These are phyloP conservation scores for Colletotrichum costaricense DNA, from an alignment of 2,329 filamentous ascomycete genomes.

Conservation along the genomic window DNA sequence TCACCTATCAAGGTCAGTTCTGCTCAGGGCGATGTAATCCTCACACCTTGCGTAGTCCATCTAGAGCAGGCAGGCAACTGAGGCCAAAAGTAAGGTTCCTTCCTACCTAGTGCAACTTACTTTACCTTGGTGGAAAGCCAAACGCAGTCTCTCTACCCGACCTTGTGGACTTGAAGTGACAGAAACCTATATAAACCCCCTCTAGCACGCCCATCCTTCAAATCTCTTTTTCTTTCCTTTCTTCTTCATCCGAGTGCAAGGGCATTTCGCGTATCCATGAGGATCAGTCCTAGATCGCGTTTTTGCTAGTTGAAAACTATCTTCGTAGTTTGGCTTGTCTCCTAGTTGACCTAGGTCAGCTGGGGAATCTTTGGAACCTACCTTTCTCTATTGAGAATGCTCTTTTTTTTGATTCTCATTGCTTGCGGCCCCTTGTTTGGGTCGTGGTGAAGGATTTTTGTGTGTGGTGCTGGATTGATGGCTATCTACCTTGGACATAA, in stretches of 20 bases:
- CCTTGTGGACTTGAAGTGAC: background rate
- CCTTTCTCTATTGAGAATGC: conserved; percentile 46
- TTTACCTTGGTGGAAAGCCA: too few species aligned
- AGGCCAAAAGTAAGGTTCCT: conserved; percentile 3
- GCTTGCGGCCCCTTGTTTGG: conserved; percentile 50
- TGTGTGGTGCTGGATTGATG: background rate
- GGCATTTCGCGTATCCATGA: conserved; percentile 88
- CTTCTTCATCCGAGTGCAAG: conserved; percentile 73
- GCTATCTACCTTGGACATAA: background rate
- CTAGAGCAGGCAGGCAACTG: background rate
- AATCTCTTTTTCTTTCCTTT: conserved; percentile 50
- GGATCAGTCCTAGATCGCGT: conserved; percentile 87
- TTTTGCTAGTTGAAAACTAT: conserved; percentile 94
- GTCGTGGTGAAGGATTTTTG: conserved; percentile 57
- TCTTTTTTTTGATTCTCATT: conserved; percentile 59
- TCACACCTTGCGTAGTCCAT: too few species aligned
- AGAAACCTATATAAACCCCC: conserved; percentile 28
- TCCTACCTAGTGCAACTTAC: background rate
- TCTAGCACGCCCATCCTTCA: background rate
- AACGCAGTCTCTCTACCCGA: background rate
- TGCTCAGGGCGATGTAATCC: too few species aligned
- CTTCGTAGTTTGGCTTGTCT: too few species aligned
- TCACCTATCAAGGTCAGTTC: too few species aligned
- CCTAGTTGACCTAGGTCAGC: conserved; percentile 74
- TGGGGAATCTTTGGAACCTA: conserved; percentile 82